These are phyloP conservation scores for Oryza glaberrima DNA, from an alignment of 176 grass and related monocot genomes.

Conservation along the genomic window DNA sequence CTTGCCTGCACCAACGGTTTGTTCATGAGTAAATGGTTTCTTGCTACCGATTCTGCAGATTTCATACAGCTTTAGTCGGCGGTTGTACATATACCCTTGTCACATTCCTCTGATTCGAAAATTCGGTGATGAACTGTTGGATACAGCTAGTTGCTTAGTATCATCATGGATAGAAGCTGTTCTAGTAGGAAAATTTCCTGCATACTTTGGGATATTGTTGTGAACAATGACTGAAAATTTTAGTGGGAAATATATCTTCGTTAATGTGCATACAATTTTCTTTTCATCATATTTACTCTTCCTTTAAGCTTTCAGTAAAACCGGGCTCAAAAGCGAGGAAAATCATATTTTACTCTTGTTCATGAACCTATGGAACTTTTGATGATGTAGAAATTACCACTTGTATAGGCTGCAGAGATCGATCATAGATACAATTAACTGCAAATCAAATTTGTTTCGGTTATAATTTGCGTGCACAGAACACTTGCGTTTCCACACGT, in stretches of 20 bases:
- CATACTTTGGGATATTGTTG: not conserved
- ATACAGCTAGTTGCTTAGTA: not conserved
- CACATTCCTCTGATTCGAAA: not conserved
- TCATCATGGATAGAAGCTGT: not conserved
- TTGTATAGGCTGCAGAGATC: not conserved
- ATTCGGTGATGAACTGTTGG: not conserved
- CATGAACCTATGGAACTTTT: not conserved
- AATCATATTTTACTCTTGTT: not conserved
- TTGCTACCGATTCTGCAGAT: not conserved
- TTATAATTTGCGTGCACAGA: not conserved
- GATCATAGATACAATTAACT: not conserved
- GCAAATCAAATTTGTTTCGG: not conserved
- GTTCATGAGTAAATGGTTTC: not conserved
- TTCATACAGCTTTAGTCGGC: not conserved
- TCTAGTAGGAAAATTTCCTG: not conserved
- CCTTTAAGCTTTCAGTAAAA: too few relatives aligned
- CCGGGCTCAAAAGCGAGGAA: too few relatives aligned
- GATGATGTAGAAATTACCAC: too few relatives aligned
- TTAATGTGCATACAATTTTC: not conserved
- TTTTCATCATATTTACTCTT: not conserved
- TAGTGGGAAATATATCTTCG: not conserved
- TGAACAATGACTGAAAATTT: not conserved
- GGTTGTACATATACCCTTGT: conserved; percentile 16
- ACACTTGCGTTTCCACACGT: not conserved
- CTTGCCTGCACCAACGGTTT: not conserved